Evolutionary conservation across 2,329 filamentous ascomycete genomes (phyloP).

Genomic region (Alternaria angustiovoidea): DNA sequence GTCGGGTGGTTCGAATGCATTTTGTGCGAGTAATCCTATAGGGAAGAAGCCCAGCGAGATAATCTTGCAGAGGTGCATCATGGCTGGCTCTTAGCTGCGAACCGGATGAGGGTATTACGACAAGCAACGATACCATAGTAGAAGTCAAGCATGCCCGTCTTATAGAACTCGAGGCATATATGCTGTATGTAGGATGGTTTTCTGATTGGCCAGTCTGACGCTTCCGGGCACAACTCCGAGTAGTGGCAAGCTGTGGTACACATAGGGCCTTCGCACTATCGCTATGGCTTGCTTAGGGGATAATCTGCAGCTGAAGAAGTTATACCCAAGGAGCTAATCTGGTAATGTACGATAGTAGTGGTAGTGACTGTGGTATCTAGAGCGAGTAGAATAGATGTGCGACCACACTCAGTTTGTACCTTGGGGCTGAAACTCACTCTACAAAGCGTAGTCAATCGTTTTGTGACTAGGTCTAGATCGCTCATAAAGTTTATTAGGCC

Average conservation of each 20-base stretch:
- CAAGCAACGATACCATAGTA: not conserved
- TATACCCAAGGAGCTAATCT: not conserved
- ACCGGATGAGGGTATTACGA: not conserved
- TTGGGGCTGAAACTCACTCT: not conserved
- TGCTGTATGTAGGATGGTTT: not conserved
- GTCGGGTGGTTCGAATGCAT: constrained; percentile 11
- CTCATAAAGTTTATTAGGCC: not conserved
- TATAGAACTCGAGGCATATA: not conserved
- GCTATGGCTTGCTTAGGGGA: not conserved
- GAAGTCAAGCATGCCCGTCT: not conserved
- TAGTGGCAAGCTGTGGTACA: not conserved
- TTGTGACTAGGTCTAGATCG: not conserved
- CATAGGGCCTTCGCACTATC: not conserved
- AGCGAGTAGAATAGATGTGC: not conserved
- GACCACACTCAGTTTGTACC: not conserved
- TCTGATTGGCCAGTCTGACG: not conserved
- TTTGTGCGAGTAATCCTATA: not conserved
- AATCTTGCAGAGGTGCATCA: not conserved
- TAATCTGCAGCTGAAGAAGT: not conserved
- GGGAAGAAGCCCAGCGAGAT: constrained; percentile 2
- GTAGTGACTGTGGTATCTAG: not conserved
- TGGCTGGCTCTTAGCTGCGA: not conserved
- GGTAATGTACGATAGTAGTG: not conserved
- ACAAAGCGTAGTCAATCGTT: not conserved
- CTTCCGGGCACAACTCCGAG: not conserved